Conservation (phyloP, 192 early-diverging fungal species). For the Coemansia sp. region DNA sequence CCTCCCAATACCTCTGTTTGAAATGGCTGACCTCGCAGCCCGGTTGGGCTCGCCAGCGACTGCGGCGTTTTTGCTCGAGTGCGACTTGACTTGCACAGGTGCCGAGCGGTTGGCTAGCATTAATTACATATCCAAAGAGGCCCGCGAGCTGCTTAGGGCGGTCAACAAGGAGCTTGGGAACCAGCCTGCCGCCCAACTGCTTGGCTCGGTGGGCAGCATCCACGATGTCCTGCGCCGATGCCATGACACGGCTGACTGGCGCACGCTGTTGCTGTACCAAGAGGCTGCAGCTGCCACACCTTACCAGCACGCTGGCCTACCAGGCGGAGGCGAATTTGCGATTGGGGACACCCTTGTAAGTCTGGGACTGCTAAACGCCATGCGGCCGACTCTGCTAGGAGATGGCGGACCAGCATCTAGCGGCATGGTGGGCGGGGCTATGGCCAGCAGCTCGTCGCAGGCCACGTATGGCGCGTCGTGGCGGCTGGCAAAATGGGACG, state of each 20-base stretch:
- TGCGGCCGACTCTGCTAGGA: slow-evolving; percentile 7
- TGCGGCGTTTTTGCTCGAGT: slow-evolving; percentile 43
- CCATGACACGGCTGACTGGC: slow-evolving; percentile 38
- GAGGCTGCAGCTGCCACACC: slow-evolving; percentile 15
- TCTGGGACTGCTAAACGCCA: slow-evolving; percentile 32
- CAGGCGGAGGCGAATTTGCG: slow-evolving; percentile 1
- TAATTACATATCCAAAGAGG: slow-evolving; percentile 19
- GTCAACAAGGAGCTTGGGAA: slow-evolving; percentile 37
- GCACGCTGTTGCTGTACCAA: slow-evolving; percentile 40
- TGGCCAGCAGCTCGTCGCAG: slow-evolving; percentile 1
- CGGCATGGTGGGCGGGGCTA: not conserved
- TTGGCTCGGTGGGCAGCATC: slow-evolving; percentile 18
- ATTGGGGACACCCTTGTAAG: slow-evolving; percentile 42
- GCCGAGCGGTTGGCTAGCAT: slow-evolving; percentile 12
- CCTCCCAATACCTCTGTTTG: slow-evolving; percentile 43
- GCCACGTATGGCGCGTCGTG: slow-evolving; percentile 40
- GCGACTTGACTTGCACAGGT: slow-evolving; percentile 36
- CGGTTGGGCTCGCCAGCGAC: slow-evolving; percentile 32
- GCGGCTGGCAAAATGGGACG: slow-evolving; percentile 44
- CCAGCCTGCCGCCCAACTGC: slow-evolving; percentile 32
- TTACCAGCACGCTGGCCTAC: not conserved
- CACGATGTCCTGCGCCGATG: slow-evolving; percentile 32
- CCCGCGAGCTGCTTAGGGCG: slow-evolving; percentile 21
- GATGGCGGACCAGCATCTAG: not conserved
- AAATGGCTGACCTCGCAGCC: slow-evolving; percentile 36